Base-by-base conservation (phyloP, 2,329 filamentous ascomycete genomes). In the Beauveria rudraprayagi region DNA sequence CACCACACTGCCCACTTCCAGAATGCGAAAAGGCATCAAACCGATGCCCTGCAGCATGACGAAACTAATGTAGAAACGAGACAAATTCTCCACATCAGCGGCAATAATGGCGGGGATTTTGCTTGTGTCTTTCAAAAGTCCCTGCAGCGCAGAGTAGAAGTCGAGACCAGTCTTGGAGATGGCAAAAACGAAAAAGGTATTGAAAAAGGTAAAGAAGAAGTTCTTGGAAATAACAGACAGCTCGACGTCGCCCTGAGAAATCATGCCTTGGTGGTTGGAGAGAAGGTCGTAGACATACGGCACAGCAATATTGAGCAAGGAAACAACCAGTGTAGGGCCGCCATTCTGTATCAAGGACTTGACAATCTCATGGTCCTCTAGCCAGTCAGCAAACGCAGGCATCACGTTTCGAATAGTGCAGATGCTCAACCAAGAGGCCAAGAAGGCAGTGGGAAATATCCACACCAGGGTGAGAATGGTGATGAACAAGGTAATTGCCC, bases 201-300 rank as follows among this genome's bases (percentile, higher is more conserved):
- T 99, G 83, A 99, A 97, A 75, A 99, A 99, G 10, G 90, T 92
- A 72, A 99, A 99, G 80, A 97, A 96, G 77, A 97, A 99, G 74
- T 97, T 99, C 77, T 99, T 99, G 59, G 91, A 96, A 66, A 99
- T 93, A 50, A 95, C 82, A 0, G 94, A 97, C 7, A 99, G 81
- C 73, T 97, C 94, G 24, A 99, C 87, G 64, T 99, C 94, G 50
- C 91, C 91, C 67, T 92, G 90, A 0, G 94, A 97, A 56, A 96
- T 91, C 87, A 95, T 95, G 54, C 94, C 94, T 77, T 99, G 94
- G 57, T 85, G 83, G 71, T 92, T 92, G 3, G 93, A 91, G 11
- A 99, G 83, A 78, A 87, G 97, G 67, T 96, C 92, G 76, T 99
- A 99, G 0, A 99, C 78, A 70, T 96, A 97, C 0, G 94, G 95